Base-by-base conservation (phyloP, 208 protist genomes). In the Crithidia fasciculata region DNA sequence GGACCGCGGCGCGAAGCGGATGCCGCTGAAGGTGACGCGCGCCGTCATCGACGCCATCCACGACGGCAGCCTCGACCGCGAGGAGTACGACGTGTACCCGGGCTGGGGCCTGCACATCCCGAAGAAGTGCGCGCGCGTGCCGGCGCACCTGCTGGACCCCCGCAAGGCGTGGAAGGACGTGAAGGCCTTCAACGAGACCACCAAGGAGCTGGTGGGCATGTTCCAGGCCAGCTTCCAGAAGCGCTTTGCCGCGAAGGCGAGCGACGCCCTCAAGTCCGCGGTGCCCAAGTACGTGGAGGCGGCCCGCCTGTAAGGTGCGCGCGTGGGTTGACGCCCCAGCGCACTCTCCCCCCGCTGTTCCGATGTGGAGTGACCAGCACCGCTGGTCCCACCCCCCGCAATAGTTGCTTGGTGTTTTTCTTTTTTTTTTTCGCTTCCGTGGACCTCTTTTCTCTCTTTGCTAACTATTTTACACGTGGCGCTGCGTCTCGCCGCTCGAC, bases 11-110 rank as follows among this genome's bases (percentile, higher is more conserved):
- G 86, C 86, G 61, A 95, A 89, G 78, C 91, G 97, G 61, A 97
- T 97, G 84, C 86, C 88, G 61, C 78, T 99, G 36, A 89, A 93
- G 65, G 95, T 97, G 82, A 98, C 97, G 39, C 91, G 98, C 70
- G 88, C 93, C 39, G 97, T 99, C 67, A 96, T 99, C 67, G 95
- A 98, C 70, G 95, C 96, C 28, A 99, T 99, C 84, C 95, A 99
- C 88, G 80, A 93, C 76, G 97, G 97, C 55, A 84, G 85, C 43
- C 93, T 99, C 8, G 91, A 82, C 53, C 76, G 90, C 64, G 80
- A 81, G 36, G 56, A 84, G 44, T 96, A 90, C 78, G 71, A 75
- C 15, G 80, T 65, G 76, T 88, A 96, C 77, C 85, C 84, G 15
- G 83, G 94, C 18, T 99, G 98, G 85, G 89, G 93, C 72, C 84